phyloP scores from a whole-genome alignment of 768 basidiomycete genomes.

The Neoboletus brunneissimus region DNA sequence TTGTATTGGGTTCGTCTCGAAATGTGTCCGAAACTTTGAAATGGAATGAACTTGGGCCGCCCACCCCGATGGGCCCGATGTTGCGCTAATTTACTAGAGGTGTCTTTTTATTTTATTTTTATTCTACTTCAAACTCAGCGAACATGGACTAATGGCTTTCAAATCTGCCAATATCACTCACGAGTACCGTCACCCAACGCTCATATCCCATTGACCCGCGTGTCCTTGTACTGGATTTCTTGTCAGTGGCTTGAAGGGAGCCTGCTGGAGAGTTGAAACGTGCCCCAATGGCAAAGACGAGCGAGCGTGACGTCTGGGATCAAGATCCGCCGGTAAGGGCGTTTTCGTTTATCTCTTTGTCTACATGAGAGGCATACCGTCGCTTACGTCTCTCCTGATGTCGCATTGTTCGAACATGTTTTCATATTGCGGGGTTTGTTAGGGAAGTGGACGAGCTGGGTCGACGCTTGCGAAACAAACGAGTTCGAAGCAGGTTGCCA shows the following conservation, averaged over 20 bases:
- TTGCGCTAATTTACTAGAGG: not conserved
- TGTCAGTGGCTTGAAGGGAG: not conserved
- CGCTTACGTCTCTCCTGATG: slow-evolving; percentile 12
- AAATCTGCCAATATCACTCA: not conserved
- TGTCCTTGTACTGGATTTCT: not conserved
- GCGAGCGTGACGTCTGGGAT: slow-evolving; percentile 16
- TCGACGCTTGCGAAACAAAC: slow-evolving; percentile 2
- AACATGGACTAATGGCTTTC: not conserved
- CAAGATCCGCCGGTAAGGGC: slow-evolving; percentile 17
- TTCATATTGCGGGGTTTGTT: not conserved
- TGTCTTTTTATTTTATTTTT: no score
- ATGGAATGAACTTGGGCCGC: not conserved
- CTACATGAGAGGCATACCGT: slow-evolving; percentile 2
- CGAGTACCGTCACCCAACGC: not conserved
- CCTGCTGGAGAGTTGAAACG: not conserved
- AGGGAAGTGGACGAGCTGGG: slow-evolving; percentile 5
- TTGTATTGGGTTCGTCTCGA: not conserved
- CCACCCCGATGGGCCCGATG: not conserved
- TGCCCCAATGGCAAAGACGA: slow-evolving; percentile 12
- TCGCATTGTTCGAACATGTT: not conserved
- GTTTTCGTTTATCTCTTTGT: not conserved
- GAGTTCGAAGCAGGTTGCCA: not conserved
- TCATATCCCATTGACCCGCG: not conserved
- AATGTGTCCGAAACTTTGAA: not conserved
- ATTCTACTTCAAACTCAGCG: slow-evolving; percentile 21